Evolutionary conservation across 768 basidiomycete species (phyloP), one percentile per base, ranked within the genome.

Genomic region (Pholiota microspora): DNA sequence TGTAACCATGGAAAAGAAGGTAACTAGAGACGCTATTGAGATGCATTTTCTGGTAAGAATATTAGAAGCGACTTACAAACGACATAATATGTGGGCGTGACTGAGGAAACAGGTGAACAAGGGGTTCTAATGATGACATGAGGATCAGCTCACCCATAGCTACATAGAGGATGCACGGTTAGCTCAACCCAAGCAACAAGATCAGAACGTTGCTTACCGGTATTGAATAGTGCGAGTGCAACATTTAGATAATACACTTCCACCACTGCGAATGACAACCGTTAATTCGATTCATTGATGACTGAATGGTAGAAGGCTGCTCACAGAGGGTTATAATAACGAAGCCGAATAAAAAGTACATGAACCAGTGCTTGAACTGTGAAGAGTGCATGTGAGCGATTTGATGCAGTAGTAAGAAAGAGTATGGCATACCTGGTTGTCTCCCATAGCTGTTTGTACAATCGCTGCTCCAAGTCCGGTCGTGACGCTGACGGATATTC

Each of bases 161-260:
- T 85, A 64, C 5, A 55, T 55, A 58, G n/a, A 49, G 8, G 18
- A n/a, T 35, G 21, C n/a, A n/a, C 52, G 35, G 56, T 53, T 59
- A 47, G 57, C 56, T 34, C 55, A 51, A 27, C 51, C 42, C 12
- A 9, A 28, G n/a, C 23, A 50, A 47, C n/a, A 7, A 29, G 18
- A 13, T 24, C 32, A 45, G 38, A 42, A 15, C 45, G 45, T 32
- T 15, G 60, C 84, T 58, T 58, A 87, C 88, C 89, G 51, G 90
- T 91, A 72, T 97, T 96, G 78, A 94, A 98, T 31, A 98, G 74
- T 54, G 94, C 97, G 56, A 99, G 84, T 15, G 97, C 97, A 56
- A 94, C 86, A 71, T 97, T 98, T 56, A 98, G 80, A 73, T 93
- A 98, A 71, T 91, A 95, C 64, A 98, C 91, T 69, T 98, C 96